phyloP scores from a whole-genome alignment of 495 filamentous ascomycete genomes.

The Lasiosphaeris hirsuta region DNA sequence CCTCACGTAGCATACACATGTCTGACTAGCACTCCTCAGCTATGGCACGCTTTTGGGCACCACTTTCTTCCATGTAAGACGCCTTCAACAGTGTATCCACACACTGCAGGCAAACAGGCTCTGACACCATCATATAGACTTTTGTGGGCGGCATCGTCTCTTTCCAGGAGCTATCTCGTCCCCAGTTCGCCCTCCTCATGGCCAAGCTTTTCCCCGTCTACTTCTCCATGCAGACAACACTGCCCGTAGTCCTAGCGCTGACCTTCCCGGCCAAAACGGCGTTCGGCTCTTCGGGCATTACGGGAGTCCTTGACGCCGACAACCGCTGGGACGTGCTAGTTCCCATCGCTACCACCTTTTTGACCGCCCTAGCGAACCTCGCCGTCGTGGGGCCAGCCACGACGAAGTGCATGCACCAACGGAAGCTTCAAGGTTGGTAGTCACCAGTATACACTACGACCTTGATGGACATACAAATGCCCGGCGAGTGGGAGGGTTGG shows the following conservation, averaged over 20 bases:
- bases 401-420: conserved; percentile 64
- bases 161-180: conserved; percentile 68
- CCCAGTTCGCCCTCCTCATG: conserved; percentile 79
- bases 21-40: conserved; percentile 36
- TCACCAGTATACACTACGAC: neutral
- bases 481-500: neutral
- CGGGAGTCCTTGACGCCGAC: conserved; percentile 52
- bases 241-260: conserved; percentile 69
- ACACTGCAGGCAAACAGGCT: no score
- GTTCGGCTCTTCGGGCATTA: conserved; percentile 36
- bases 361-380: conserved; percentile 64
- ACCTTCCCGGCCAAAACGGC: conserved; percentile 58
- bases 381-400: conserved; percentile 68
- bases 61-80: conserved; percentile 69
- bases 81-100: neutral
- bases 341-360: conserved; percentile 63
- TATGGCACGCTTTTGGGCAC: conserved; percentile 78
- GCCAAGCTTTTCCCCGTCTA: conserved; percentile 78
- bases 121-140: conserved; percentile 44
- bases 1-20: no score
- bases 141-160: conserved; percentile 76
- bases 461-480: neutral
- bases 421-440: conserved; percentile 67
- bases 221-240: conserved; percentile 73
- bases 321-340: conserved; percentile 58